Conservation (phyloP, 305 asterid genomes). For the Coffea humblotiana region DNA sequence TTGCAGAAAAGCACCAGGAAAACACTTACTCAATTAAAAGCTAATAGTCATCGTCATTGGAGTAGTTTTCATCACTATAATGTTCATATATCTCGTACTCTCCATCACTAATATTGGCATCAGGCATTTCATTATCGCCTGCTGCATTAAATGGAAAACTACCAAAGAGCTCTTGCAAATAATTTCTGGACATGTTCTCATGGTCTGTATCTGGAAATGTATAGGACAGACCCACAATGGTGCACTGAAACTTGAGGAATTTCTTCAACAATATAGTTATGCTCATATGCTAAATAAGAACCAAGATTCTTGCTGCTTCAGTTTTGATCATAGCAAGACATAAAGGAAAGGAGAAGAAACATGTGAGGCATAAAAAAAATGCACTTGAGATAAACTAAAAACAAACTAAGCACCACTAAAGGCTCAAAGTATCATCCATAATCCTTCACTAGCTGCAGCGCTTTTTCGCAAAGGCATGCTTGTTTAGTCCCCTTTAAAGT, state of each 20-base stretch:
- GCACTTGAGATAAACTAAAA: background rate
- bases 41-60: conserved; percentile 62
- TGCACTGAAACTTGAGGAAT: background rate
- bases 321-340: background rate
- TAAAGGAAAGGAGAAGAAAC: background rate
- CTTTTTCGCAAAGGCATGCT: background rate
- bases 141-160: conserved; percentile 59
- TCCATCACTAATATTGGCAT: conserved; percentile 45
- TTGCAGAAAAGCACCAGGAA: background rate
- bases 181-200: conserved; percentile 64
- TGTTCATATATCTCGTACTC: conserved; percentile 81
- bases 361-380: background rate
- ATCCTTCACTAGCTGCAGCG: too few relatives aligned
- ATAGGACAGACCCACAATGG: conserved; percentile 30
- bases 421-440: background rate
- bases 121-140: conserved; percentile 40
- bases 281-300: background rate
- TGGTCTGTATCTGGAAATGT: conserved; percentile 49
- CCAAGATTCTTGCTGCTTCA: background rate
- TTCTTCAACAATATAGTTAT: background rate
- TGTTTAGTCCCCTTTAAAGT: background rate
- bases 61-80: conserved; percentile 51
- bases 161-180: conserved; percentile 85
- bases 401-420: background rate
- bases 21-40: background rate